Evolutionary conservation across 768 basidiomycete genomes (phyloP), one percentile per base, ranked within the genome.

Genomic region (Phaffia tasmanica): DNA sequence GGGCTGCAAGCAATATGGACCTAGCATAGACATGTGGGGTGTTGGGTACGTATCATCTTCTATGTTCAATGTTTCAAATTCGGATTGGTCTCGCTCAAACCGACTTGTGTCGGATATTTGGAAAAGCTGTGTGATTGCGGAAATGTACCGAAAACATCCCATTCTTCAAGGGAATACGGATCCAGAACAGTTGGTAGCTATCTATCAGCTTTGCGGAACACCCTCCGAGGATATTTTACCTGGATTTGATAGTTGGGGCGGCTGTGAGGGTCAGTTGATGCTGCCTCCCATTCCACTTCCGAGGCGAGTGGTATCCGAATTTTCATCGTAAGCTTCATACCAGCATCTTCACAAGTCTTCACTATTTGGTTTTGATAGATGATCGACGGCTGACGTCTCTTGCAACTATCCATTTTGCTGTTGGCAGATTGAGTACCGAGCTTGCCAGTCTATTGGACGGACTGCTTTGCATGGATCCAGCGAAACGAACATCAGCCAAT

Each of bases 21-120:
- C 89, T 0, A 89, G 91, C 71, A 86, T 99, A 53, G 95, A 99
- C 76, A 86, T 99, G 72, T 99, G 95, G 95, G 91, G 94, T 8
- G 85, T 98, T 62, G 95, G 94, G 85, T 93, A 74, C 72, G 84
- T 79, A 30, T 11, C 27, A 23, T 51, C 19, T 15, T 49, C 23
- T 21, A 59, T 11, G 23, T 35, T 49, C 64, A 23, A 50, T 53
- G 90, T 85, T 98, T 72, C 97, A 92, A 92, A 91, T 74, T 71
- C 83, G 30, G 27, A 25, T 49, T 5, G 21, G 1, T 49, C 18
- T 23, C 32, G 25, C 35, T 65, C 30, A 35, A 55, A 18, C 54
- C 14, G 35, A 42, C 35, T 11, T 42, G 11, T 11, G 35, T 42
- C 11, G 35, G 11, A 42, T 42, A 42, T 11, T 42, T 11, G 35